Percentiles rank a stretch among this genome's conserved stretches.
These are phyloP conservation scores for Metschnikowia cerradonensis DNA, from an alignment of 805 yeast species.

Conservation along the genomic window DNA sequence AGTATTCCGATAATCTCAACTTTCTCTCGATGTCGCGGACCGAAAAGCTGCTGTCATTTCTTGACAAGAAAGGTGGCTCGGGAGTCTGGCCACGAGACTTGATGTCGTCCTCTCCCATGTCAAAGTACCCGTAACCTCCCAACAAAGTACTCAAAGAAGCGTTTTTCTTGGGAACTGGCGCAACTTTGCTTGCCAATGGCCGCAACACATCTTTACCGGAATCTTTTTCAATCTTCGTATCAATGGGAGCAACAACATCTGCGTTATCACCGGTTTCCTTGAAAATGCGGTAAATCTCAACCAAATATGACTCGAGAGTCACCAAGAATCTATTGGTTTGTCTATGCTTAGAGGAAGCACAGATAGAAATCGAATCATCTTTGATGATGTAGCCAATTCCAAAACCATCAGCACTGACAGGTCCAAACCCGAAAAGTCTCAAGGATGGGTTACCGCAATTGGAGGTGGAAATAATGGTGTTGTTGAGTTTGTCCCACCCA, in stretches of 20 bases:
- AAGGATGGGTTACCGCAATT: conserved; percentile 62
- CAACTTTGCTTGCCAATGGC: conserved; percentile 8
- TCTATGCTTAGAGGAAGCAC: conserved; percentile 58
- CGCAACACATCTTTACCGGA: neutral
- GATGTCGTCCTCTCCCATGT: conserved; percentile 50
- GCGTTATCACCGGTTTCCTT: conserved; percentile 20
- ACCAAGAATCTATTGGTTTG: conserved; percentile 54
- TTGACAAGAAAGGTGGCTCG: conserved; percentile 45
- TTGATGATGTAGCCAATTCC: conserved; percentile 55
- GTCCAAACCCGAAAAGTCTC: conserved; percentile 57
- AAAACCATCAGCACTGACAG: conserved; percentile 55
- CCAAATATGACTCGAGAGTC: conserved; percentile 48
- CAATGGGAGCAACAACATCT: conserved; percentile 22
- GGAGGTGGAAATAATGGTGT: conserved; percentile 58
- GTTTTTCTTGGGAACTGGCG: conserved; percentile 10
- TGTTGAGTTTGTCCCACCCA: conserved; percentile 85
- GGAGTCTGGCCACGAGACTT: conserved; percentile 57
- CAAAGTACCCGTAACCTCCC: conserved; percentile 61
- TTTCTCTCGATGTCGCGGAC: conserved; percentile 61
- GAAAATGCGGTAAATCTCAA: conserved; percentile 39
- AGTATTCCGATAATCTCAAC: conserved; percentile 60
- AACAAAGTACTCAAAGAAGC: conserved; percentile 32
- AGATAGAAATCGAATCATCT: conserved; percentile 48
- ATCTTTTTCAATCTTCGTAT: conserved; percentile 20
- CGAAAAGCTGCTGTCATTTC: conserved; percentile 37